phyloP scores from a whole-genome alignment of 164 flowering plant genomes.

The Paratinospora sagittata region DNA sequence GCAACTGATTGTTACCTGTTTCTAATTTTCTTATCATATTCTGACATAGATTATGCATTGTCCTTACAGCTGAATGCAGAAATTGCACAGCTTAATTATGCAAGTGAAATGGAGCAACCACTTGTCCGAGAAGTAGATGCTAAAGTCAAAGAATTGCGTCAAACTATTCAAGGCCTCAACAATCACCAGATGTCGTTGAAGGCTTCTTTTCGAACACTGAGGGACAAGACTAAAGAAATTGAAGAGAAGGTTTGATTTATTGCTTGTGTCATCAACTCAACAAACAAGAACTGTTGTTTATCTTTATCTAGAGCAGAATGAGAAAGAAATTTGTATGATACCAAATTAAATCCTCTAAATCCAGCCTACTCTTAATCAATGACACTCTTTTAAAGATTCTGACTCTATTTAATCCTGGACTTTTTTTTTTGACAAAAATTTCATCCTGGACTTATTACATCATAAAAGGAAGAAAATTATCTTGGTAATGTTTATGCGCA shows the following conservation, averaged over 20 bases:
- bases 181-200: slow-evolving; percentile 63
- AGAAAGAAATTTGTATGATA: too few relatives aligned
- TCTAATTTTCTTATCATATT: neutral
- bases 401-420: too few relatives aligned
- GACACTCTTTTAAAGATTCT: too few relatives aligned
- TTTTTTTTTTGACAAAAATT: too few relatives aligned
- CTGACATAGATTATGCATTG: neutral
- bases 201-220: slow-evolving; percentile 41
- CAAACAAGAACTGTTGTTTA: neutral
- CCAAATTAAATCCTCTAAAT: too few relatives aligned
- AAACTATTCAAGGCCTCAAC: slow-evolving; percentile 58
- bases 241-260: slow-evolving; percentile 53
- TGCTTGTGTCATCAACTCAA: neutral
- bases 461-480: too few relatives aligned
- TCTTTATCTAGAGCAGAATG: too few relatives aligned
- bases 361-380: too few relatives aligned
- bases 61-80: slow-evolving; percentile 60
- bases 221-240: slow-evolving; percentile 58
- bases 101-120: slow-evolving; percentile 62
- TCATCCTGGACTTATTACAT: too few relatives aligned
- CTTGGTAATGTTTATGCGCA: too few relatives aligned
- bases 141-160: slow-evolving; percentile 61
- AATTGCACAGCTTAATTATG: slow-evolving; percentile 42
- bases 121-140: slow-evolving; percentile 56
- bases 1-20: neutral